Evolutionary conservation across 345 rosid species (phyloP), one percentile per base, ranked within the genome.

Genomic region (Garcia nutans): DNA sequence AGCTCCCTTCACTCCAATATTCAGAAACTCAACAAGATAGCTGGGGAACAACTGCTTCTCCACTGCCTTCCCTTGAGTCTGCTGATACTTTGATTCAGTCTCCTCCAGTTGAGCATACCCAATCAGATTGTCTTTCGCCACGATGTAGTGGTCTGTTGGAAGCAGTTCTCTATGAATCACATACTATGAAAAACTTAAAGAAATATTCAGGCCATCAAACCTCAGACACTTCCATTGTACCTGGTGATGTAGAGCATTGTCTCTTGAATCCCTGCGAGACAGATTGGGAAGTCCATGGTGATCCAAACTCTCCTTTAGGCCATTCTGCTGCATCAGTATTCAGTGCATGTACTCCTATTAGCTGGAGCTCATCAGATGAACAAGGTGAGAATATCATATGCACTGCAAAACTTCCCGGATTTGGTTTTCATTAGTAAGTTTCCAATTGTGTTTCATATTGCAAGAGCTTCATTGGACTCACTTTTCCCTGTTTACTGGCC

Each of bases 1-100:
- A 96, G 98, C 98, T 96, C 99, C 98, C 98, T 96, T 96, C 99
- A 92, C 96, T 96, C 98, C 99, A 96, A 96, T 89, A 89, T 89
- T 71, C 91, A 78, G 98, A 93, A 82, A 81, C 88, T 78, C 88
- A 89, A 68, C 86, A 92, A 68, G 87, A 90, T 78, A 87, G 88
- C 87, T 89, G 97, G 97, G 92, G 84, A 76, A 70, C 84, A 63
- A 61, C 73, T 31, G 24, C 24, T 31, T 85, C 90, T 74, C 84
- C 91, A 41, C 91, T 89, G 76, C 87, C 88, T 82, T 84, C 90
- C 37, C 91, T 92, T 60, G 93, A 93, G 70, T 80, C 95, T 24
- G 91, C 88, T 28, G 97, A 92, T 76, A 83, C 89, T 69, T 96
- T 86, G 78, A 88, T 96, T 74, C 98, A 88, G 70, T 96, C 97